Percentiles rank a stretch among this genome's conserved stretches.
These are phyloP conservation scores for Carex kokanica DNA, from an alignment of 176 grass and related monocot species.

Conservation along the genomic window DNA sequence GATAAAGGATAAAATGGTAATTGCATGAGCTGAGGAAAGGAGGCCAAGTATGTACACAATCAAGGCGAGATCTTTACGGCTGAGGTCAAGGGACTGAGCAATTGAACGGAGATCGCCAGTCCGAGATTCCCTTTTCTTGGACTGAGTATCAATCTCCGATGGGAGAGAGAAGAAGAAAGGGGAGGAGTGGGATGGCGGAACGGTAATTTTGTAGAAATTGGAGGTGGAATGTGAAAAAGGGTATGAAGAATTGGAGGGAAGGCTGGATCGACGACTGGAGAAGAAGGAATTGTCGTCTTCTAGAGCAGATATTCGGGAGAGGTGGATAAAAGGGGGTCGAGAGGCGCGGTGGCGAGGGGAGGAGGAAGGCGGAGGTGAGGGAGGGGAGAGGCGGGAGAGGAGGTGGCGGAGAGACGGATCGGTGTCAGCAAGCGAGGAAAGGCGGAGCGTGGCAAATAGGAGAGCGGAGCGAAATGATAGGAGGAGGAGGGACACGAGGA, in stretches of 20 bases:
- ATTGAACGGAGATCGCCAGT: constrained; percentile 39
- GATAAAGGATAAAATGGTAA: constrained; percentile 69
- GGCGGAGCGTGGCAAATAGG: constrained; percentile 56
- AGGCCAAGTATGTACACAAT: constrained; percentile 64
- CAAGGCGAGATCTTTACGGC: constrained; percentile 46
- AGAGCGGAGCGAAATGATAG: constrained; percentile 71
- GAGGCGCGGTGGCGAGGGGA: constrained; percentile 32
- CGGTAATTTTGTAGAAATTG: constrained; percentile 41
- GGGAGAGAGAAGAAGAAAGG: constrained; percentile 45
- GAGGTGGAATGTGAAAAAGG: constrained; percentile 31
- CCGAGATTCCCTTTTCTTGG: constrained; percentile 25
- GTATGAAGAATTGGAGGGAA: constrained; percentile 33
- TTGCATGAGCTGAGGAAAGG: constrained; percentile 60
- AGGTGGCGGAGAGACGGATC: constrained; percentile 62
- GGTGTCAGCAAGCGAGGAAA: constrained; percentile 53
- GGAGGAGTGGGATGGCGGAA: constrained; percentile 30
- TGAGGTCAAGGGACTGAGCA: constrained; percentile 43
- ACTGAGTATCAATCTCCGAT: constrained; percentile 42
- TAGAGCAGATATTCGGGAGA: constrained; percentile 44
- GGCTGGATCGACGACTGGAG: constrained; percentile 39
- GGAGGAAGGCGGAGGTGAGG: constrained; percentile 44
- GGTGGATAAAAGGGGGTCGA: constrained; percentile 40
- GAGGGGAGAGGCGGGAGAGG: constrained; percentile 51
- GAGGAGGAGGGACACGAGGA: constrained; percentile 61
- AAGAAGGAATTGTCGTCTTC: constrained; percentile 34